Evolutionary conservation across 2,329 filamentous ascomycete genomes (phyloP), one percentile per base, ranked within the genome.

Genomic region (Gnomoniopsis sp.): DNA sequence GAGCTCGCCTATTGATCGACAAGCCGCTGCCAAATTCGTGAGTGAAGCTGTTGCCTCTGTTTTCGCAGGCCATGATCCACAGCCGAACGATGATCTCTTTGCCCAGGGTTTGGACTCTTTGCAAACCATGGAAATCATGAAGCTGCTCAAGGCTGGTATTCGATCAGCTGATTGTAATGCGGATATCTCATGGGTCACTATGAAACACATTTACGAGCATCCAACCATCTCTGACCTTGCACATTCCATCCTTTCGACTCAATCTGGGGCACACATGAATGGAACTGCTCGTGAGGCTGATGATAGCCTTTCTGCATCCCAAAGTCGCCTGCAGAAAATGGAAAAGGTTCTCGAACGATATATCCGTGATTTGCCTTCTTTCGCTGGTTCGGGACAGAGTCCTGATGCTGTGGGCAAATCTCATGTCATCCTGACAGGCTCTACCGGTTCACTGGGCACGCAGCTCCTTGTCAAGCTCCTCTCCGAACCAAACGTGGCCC

Each of bases 391-490:
- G 12, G 30, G 41, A 19, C 30, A 26, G n/a, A 44, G 57, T 22
- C 34, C 30, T 60, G 26, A 61, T 49, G n/a, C 51, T 62, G 1
- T 61, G 56, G 26, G 51, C 60, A 34, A 52, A 53, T 4, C 26
- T 2, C 52, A 67, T 3, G 58, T 74, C 8, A 62, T 71, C 17
- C 51, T 74, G 15, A 74, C 72, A 3, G 72, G 72, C 2, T 68
- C 67, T 0, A 74, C 72, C 2, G 72, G 71, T 14, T 68, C 70
- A 0, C 63, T 74, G 1, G 72, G 72, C 1, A 69, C 65, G 26
- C 71, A 71, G 55, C 52, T 74, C 3, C 66, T 74, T 0, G 61
- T 70, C 17, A 58, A 58, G 15, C 59, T 73, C 1, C 65, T 74
- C 3, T 55, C 43, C 8, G 64, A 69, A 11, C 51, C 63, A 1